phyloP scores from a whole-genome alignment of 768 basidiomycete genomes.

The Baorangia bicolor region DNA sequence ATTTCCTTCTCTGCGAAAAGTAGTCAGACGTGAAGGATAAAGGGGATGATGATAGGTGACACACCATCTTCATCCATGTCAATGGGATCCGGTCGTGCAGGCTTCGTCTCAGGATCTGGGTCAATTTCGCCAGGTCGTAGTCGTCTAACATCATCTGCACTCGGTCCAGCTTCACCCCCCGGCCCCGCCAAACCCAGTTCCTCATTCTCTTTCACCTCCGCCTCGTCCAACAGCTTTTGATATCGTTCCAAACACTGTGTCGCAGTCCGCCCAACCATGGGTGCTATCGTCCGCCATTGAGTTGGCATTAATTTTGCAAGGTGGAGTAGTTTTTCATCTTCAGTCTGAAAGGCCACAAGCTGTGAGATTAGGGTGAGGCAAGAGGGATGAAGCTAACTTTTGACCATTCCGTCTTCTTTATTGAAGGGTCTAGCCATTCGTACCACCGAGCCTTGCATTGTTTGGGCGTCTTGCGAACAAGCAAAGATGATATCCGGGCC shows the following conservation, averaged over 20 bases:
- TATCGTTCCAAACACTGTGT: constrained; percentile 98
- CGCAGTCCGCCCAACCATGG: constrained; percentile 96
- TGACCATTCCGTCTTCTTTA: constrained; percentile 99
- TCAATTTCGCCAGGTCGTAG: constrained; percentile 96
- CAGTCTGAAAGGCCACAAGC: constrained; percentile 53
- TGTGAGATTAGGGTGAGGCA: neutral
- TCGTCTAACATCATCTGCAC: constrained; percentile 88
- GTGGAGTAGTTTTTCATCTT: constrained; percentile 97
- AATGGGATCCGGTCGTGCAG: constrained; percentile 97
- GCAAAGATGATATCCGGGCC: constrained; percentile 96
- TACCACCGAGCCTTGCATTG: constrained; percentile 99
- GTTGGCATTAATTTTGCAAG: constrained; percentile 99
- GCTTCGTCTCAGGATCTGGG: constrained; percentile 97
- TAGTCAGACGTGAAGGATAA: neutral
- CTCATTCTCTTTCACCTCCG: constrained; percentile 94
- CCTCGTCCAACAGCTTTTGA: constrained; percentile 96
- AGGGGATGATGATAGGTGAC: constrained; percentile 19
- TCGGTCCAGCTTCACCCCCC: constrained; percentile 72
- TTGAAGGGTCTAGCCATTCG: constrained; percentile 98
- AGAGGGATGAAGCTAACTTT: constrained; percentile 53
- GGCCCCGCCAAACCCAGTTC: constrained; percentile 90
- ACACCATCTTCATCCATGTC: constrained; percentile 99
- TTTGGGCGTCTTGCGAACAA: constrained; percentile 98
- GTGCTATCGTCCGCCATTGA: constrained; percentile 99
- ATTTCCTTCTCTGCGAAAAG: constrained; percentile 87